Evolutionary conservation across 208 protist species (phyloP).

Genomic region (Trichomonas tenax): DNA sequence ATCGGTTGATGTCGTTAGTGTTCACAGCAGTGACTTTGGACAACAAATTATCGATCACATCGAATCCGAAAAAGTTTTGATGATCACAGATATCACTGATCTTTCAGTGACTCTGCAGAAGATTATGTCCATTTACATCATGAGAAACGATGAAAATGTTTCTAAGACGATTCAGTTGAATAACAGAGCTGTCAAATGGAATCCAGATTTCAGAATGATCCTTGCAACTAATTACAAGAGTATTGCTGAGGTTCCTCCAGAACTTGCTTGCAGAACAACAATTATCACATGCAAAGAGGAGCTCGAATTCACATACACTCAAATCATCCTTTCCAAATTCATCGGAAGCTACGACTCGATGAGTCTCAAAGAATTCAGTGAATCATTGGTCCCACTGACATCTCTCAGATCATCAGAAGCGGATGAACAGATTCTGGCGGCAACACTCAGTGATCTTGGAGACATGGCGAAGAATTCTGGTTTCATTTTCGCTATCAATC

Average conservation of each 20-base stretch:
- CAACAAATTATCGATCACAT: not conserved
- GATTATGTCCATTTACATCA: not conserved
- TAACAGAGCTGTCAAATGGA: not conserved
- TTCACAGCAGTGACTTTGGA: not conserved
- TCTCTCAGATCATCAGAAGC: not conserved
- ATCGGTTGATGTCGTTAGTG: not conserved
- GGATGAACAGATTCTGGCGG: not conserved
- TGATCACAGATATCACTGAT: not conserved
- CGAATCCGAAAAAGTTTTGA: not conserved
- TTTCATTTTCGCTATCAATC: not conserved
- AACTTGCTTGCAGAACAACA: not conserved
- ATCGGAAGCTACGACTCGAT: not conserved
- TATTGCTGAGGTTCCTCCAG: not conserved
- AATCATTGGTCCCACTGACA: not conserved
- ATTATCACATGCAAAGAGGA: not conserved
- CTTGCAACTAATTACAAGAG: not conserved
- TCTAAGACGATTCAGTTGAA: not conserved
- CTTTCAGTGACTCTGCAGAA: not conserved
- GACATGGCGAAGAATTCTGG: not conserved
- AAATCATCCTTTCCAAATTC: not conserved
- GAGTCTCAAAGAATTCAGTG: not conserved
- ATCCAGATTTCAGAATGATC: not conserved
- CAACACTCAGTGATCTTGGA: not conserved
- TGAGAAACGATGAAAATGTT: not conserved
- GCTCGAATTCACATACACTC: not conserved